phyloP scores from a whole-genome alignment of 1,139 yeast species.

The Pichia sp. region DNA sequence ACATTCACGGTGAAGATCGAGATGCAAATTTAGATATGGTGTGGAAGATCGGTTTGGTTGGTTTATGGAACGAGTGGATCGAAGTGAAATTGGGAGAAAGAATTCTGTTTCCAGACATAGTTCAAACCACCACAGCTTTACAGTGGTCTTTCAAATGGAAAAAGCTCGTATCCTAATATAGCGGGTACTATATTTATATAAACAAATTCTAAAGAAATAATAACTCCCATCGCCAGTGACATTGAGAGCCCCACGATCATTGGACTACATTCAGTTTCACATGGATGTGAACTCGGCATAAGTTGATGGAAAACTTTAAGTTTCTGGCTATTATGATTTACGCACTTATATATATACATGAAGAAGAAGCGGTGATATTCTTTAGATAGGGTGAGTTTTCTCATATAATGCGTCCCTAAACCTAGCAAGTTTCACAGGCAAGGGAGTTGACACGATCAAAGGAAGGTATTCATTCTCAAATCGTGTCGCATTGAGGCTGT shows the following conservation, averaged over 20 bases:
- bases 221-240: no score
- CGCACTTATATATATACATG: slow-evolving; percentile 1
- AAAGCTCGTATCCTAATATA: slow-evolving; percentile 12
- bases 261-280: no score
- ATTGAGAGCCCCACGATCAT: no score
- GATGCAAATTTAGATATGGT: no score
- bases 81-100: slow-evolving; percentile 15
- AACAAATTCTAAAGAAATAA: no score
- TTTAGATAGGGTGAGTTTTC: slow-evolving; percentile 3
- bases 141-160: slow-evolving; percentile 23
- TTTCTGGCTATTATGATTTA: neutral
- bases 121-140: slow-evolving; percentile 2
- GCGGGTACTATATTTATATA: no score
- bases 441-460: slow-evolving; percentile 12
- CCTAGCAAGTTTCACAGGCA: slow-evolving; percentile 9
- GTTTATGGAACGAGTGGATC: slow-evolving; percentile 17
- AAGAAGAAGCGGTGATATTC: neutral
- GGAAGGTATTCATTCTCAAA: slow-evolving; percentile 20
- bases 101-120: slow-evolving; percentile 14
- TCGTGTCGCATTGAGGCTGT: slow-evolving; percentile 9
- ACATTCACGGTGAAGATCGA: no score
- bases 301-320: no score
- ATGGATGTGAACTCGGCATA: no score
- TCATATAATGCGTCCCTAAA: slow-evolving; percentile 10
- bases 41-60: slow-evolving; percentile 13